Evolutionary conservation across 495 filamentous ascomycete species (phyloP).

Genomic region (Articulospora tetracladia): DNA sequence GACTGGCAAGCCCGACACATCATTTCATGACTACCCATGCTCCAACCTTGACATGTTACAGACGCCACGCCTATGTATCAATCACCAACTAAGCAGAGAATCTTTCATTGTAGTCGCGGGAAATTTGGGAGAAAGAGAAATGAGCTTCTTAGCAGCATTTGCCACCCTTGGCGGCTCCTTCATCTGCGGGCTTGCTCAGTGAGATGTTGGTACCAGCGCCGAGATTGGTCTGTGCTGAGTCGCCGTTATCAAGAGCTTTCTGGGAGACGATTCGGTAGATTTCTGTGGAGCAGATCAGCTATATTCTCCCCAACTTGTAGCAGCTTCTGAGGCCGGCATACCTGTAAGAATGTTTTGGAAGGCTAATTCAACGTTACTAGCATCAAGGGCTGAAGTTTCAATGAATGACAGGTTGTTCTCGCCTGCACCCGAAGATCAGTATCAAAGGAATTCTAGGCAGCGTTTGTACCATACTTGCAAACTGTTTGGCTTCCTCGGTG

Average conservation of each 20-base stretch:
- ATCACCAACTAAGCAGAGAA: slow-evolving; percentile 25
- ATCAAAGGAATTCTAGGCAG: background rate
- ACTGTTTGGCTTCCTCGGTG: slow-evolving; percentile 96
- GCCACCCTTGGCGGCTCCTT: slow-evolving; percentile 72
- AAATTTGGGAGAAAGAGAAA: slow-evolving; percentile 1
- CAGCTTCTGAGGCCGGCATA: slow-evolving; percentile 36
- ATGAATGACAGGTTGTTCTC: slow-evolving; percentile 97
- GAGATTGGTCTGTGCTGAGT: slow-evolving; percentile 68
- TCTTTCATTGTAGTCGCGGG: slow-evolving; percentile 10
- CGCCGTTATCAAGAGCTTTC: slow-evolving; percentile 87
- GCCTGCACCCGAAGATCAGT: slow-evolving; percentile 48
- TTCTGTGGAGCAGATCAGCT: slow-evolving; percentile 49
- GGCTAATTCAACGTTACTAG: slow-evolving; percentile 98
- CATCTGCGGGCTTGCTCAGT: slow-evolving; percentile 72
- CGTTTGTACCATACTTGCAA: slow-evolving; percentile 72
- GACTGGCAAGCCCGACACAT: background rate
- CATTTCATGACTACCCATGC: slow-evolving; percentile 30
- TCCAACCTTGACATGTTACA: slow-evolving; percentile 26
- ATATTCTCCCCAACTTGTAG: background rate
- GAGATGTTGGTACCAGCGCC: slow-evolving; percentile 72
- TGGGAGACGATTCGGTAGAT: slow-evolving; percentile 99
- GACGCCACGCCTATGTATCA: slow-evolving; percentile 28
- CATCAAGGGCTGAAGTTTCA: slow-evolving; percentile 97
- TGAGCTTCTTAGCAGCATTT: slow-evolving; percentile 70
- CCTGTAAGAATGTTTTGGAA: slow-evolving; percentile 99